phyloP scores from a whole-genome alignment of 2,329 filamentous ascomycete genomes.

The Cladosporium sp. region DNA sequence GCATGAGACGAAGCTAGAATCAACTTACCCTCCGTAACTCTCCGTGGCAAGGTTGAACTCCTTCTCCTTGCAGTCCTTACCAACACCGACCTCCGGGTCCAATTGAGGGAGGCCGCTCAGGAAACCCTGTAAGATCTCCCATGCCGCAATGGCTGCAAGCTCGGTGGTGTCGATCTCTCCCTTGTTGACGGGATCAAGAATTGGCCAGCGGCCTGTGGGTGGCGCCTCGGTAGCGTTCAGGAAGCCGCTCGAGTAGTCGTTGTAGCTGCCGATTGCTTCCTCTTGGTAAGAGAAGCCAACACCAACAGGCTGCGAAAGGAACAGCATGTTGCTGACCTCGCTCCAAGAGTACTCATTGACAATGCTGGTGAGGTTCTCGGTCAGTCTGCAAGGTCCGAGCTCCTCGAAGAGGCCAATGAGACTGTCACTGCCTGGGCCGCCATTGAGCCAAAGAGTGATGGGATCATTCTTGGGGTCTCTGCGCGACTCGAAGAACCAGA shows the following conservation, averaged over 20 bases:
- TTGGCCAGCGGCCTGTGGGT: constrained; percentile 44
- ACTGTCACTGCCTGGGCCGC: constrained; percentile 53
- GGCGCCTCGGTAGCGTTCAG: constrained; percentile 39
- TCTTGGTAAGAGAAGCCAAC: constrained; percentile 54
- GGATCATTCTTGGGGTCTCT: constrained; percentile 54
- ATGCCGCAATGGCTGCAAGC: constrained; percentile 52
- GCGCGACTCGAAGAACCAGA: constrained; percentile 61
- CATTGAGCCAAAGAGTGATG: constrained; percentile 57
- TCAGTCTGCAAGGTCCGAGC: constrained; percentile 39
- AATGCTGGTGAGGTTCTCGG: constrained; percentile 28
- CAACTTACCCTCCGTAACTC: constrained; percentile 58
- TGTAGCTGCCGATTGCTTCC: constrained; percentile 35
- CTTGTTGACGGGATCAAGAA: constrained; percentile 43
- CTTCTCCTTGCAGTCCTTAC: constrained; percentile 36
- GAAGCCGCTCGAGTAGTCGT: constrained; percentile 42
- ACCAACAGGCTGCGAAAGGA: constrained; percentile 59
- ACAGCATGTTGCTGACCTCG: constrained; percentile 57
- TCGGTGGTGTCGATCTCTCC: constrained; percentile 51
- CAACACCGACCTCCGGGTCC: constrained; percentile 38
- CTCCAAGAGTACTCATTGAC: constrained; percentile 59
- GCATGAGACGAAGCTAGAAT: background rate
- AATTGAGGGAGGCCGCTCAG: constrained; percentile 46
- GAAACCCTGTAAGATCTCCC: constrained; percentile 51
- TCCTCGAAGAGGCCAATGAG: constrained; percentile 53
- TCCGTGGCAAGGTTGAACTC: constrained; percentile 60